Evolutionary conservation across 2,329 filamentous ascomycete genomes (phyloP).

Genomic region (Pezicula carpinea): DNA sequence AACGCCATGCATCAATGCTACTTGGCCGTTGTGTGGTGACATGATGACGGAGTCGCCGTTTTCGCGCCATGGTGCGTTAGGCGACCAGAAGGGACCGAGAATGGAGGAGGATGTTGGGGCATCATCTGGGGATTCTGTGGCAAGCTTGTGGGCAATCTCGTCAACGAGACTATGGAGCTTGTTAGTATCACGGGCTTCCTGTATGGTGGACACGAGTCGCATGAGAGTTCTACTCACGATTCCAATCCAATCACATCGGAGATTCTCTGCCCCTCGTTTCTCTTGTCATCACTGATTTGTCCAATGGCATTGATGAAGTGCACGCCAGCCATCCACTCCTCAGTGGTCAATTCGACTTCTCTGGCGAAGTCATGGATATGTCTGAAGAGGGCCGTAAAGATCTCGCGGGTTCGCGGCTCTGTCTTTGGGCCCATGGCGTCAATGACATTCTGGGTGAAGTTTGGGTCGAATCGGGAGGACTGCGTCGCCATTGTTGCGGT

Average conservation of each 20-base stretch:
- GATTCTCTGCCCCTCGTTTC: slow-evolving; percentile 71
- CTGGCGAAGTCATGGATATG: slow-evolving; percentile 77
- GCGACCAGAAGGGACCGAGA: slow-evolving; percentile 60
- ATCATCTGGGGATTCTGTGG: slow-evolving; percentile 33
- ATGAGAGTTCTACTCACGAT: too few species aligned
- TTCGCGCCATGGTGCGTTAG: slow-evolving; percentile 48
- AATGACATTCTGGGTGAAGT: slow-evolving; percentile 71
- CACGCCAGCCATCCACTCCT: slow-evolving; percentile 74
- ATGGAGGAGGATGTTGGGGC: slow-evolving; percentile 48
- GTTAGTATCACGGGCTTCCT: too few species aligned
- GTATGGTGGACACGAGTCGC: too few species aligned
- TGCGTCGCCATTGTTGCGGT: slow-evolving; percentile 1
- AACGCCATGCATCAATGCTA: slow-evolving; percentile 52
- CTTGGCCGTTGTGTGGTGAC: slow-evolving; percentile 45
- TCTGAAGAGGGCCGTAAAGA: slow-evolving; percentile 59
- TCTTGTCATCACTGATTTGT: slow-evolving; percentile 57
- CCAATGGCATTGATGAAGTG: slow-evolving; percentile 72
- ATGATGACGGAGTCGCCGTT: slow-evolving; percentile 52
- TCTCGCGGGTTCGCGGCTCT: slow-evolving; percentile 56
- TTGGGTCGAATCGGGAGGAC: slow-evolving; percentile 58
- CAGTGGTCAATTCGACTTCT: slow-evolving; percentile 70
- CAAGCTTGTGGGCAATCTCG: slow-evolving; percentile 24
- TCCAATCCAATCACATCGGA: slow-evolving; percentile 66
- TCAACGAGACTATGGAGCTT: slow-evolving; percentile 35
- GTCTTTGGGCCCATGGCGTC: slow-evolving; percentile 69